Conservation (phyloP, 2,329 filamentous ascomycete genomes). For the Nothomitra cinnamomea region DNA sequence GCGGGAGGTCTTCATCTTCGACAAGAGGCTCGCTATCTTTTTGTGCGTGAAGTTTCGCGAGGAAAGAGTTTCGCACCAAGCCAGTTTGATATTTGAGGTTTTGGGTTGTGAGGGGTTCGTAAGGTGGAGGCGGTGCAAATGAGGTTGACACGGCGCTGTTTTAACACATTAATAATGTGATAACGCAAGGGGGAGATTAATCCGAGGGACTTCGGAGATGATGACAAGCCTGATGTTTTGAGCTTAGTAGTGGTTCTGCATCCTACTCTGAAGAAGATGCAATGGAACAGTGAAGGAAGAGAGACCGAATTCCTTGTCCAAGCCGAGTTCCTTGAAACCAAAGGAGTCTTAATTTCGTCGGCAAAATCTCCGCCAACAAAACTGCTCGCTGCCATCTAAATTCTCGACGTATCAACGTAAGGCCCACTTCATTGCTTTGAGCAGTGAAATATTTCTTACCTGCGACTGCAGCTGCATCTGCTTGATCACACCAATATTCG, state of each 20-base stretch:
- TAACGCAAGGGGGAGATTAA: neutral
- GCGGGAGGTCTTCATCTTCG: slow-evolving; percentile 87
- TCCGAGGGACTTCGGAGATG: neutral
- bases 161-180: slow-evolving; percentile 6
- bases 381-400: slow-evolving; percentile 85
- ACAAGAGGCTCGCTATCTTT: slow-evolving; percentile 57
- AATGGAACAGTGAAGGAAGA: slow-evolving; percentile 81
- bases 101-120: slow-evolving; percentile 63
- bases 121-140: slow-evolving; percentile 49
- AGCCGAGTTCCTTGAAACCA: slow-evolving; percentile 85
- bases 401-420: neutral
- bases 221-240: slow-evolving; percentile 42
- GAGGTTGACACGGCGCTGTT: slow-evolving; percentile 44
- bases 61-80: slow-evolving; percentile 80
- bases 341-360: slow-evolving; percentile 97
- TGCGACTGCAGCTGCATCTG: slow-evolving; percentile 98
- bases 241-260: slow-evolving; percentile 69
- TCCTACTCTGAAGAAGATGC: slow-evolving; percentile 81
- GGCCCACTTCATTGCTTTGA: neutral
- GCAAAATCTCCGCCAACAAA: slow-evolving; percentile 93
- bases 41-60: slow-evolving; percentile 72
- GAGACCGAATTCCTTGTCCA: slow-evolving; percentile 80
- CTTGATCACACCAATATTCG: slow-evolving; percentile 94
- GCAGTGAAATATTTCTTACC: slow-evolving; percentile 31
- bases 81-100: slow-evolving; percentile 68